phyloP scores from a whole-genome alignment of 257 asterid species.

The Solanum chiquidenum region DNA sequence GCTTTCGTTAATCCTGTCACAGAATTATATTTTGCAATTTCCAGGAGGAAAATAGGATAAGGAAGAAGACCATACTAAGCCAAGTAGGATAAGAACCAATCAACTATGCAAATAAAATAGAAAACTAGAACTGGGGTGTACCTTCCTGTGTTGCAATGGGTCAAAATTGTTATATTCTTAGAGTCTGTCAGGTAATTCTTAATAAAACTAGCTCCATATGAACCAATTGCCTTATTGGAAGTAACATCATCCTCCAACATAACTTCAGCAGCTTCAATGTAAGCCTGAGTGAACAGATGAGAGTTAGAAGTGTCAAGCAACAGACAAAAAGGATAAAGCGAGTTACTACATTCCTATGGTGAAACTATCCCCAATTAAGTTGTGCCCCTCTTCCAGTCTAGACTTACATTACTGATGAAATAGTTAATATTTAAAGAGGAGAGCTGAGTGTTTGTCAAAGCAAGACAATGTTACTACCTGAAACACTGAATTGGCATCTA shows the following conservation, averaged over 20 bases:
- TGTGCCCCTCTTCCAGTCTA: background rate
- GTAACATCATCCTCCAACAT: constrained; percentile 90
- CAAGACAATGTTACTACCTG: constrained; percentile 37
- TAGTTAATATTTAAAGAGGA: background rate
- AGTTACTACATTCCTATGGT: background rate
- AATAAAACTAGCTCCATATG: constrained; percentile 60
- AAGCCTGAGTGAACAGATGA: constrained; percentile 35
- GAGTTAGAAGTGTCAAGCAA: background rate
- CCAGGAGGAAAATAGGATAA: background rate
- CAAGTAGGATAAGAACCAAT: background rate
- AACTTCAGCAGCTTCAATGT: constrained; percentile 67
- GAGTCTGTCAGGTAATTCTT: constrained; percentile 30
- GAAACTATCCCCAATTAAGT: background rate
- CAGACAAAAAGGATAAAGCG: background rate
- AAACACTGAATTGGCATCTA: constrained; percentile 42
- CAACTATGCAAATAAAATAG: background rate
- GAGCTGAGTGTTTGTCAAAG: background rate
- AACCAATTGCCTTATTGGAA: constrained; percentile 85
- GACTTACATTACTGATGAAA: background rate
- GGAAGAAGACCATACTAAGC: background rate
- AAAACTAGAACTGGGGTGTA: constrained; percentile 2
- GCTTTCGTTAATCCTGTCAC: background rate
- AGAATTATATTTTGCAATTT: background rate
- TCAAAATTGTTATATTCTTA: constrained; percentile 53
- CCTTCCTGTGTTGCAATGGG: constrained; percentile 99